phyloP scores from a whole-genome alignment of 139 green algal genomes.

The Coelastrella sp. region DNA sequence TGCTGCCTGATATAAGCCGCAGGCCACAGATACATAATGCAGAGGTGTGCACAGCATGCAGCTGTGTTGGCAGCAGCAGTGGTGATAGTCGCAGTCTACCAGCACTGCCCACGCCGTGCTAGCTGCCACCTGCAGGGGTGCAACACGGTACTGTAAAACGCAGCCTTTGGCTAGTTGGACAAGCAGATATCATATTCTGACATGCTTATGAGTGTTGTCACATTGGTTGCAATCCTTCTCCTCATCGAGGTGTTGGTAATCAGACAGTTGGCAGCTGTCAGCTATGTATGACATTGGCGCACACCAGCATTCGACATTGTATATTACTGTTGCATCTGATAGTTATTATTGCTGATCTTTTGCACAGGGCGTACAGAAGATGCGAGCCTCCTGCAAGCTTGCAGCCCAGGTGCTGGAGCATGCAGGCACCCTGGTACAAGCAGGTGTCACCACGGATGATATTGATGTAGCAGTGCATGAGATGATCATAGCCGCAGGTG shows the following conservation, averaged over 20 bases:
- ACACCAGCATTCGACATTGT: background rate
- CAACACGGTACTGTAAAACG: no score
- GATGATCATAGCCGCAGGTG: constrained; percentile 85
- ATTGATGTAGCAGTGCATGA: constrained; percentile 94
- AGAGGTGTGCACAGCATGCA: background rate
- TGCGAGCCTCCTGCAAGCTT: constrained; percentile 88
- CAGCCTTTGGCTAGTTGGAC: no score
- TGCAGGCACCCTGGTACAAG: constrained; percentile 80
- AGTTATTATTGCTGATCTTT: no score
- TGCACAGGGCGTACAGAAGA: constrained; percentile 82
- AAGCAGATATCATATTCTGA: no score
- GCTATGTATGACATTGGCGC: no score
- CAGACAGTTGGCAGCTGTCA: no score
- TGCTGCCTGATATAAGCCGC: constrained; percentile 70
- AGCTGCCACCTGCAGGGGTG: no score
- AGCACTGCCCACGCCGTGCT: no score
- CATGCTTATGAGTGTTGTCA: no score
- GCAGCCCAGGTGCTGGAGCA: constrained; percentile 86
- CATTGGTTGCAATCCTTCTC: no score
- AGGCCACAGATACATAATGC: constrained; percentile 72
- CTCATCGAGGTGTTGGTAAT: no score
- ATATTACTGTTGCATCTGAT: no score
- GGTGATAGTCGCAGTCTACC: background rate
- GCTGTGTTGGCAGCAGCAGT: background rate
- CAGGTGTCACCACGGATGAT: constrained; percentile 93